A percentile compares a stretch with the other conserved stretches of the same genome.
Evolutionary conservation across 2,329 filamentous ascomycete genomes (phyloP).

Genomic region (Xylaria arbuscula): DNA sequence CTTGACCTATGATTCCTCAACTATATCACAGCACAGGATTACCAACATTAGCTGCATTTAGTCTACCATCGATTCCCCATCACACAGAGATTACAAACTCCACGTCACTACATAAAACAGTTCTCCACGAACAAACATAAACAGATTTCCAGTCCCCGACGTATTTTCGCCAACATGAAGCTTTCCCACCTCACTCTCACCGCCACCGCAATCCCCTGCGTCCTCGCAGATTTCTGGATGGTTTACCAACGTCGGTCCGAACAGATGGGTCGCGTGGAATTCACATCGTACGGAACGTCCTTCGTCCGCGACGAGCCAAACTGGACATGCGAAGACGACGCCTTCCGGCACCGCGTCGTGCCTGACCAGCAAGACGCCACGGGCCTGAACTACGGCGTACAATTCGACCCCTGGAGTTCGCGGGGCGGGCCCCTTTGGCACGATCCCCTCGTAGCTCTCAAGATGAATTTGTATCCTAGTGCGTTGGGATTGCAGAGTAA

Average conservation of each 20-base stretch:
- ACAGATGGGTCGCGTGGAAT: conserved; percentile 14
- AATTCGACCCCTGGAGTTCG: conserved; percentile 12
- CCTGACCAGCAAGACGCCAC: conserved; percentile 8
- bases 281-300: conserved; percentile 12
- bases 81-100: not conserved
- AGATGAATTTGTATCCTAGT: conserved; percentile 8
- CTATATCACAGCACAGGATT: not conserved
- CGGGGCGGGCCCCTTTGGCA: conserved; percentile 24
- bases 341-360: conserved; percentile 16
- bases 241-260: conserved; percentile 26
- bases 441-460: conserved; percentile 9
- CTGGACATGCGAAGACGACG: conserved; percentile 22
- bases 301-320: not conserved
- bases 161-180: conserved; percentile 20
- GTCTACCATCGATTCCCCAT: not conserved
- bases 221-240: conserved; percentile 27
- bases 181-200: not conserved
- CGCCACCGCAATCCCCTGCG: not conserved
- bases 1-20: not conserved
- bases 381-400: not conserved
- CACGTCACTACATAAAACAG: not conserved
- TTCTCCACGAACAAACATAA: not conserved
- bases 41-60: conserved; percentile 8
- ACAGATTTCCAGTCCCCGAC: not conserved
- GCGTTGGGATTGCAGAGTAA: conserved; percentile 15